These are phyloP conservation scores for Pseudocercospora musae DNA, from an alignment of 2,329 filamentous ascomycete species.

Conservation along the genomic window DNA sequence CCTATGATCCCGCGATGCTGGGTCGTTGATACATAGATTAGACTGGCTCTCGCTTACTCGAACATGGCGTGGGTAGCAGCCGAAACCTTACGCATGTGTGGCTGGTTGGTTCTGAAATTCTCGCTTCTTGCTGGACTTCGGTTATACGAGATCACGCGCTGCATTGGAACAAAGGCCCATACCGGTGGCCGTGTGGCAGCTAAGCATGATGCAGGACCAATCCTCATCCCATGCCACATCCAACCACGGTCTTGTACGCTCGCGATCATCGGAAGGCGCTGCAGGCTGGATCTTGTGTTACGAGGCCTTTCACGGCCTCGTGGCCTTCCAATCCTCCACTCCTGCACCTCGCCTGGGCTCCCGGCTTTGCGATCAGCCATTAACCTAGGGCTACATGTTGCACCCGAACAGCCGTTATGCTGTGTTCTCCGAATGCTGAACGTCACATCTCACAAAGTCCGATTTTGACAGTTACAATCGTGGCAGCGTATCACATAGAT, in stretches of 20 bases:
- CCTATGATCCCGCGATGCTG: conserved; percentile 4
- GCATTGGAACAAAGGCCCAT: conserved; percentile 13
- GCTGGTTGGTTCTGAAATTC: neutral
- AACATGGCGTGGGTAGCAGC: conserved; percentile 11
- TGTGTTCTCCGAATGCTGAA: neutral
- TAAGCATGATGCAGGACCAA: conserved; percentile 3
- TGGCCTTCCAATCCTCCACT: neutral
- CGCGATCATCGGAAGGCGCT: conserved; percentile 11
- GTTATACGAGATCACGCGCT: conserved; percentile 14
- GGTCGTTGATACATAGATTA: conserved; percentile 1
- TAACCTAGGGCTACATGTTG: neutral
- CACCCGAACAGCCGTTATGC: neutral
- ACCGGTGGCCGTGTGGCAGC: neutral
- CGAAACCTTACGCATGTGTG: neutral
- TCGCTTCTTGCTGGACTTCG: neutral
- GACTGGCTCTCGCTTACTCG: conserved; percentile 15
- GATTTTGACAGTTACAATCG: neutral
- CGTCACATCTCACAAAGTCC: conserved; percentile 5
- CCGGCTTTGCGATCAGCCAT: conserved; percentile 9
- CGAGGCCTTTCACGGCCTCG: neutral
- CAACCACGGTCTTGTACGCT: conserved; percentile 7
- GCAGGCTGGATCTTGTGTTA: conserved; percentile 12
- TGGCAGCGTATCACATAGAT: neutral
- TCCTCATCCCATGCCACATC: conserved; percentile 1
- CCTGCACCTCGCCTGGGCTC: conserved; percentile 8